Base-by-base conservation (phyloP, 352 stramenopile species). In the Pythium chondricola region DNA sequence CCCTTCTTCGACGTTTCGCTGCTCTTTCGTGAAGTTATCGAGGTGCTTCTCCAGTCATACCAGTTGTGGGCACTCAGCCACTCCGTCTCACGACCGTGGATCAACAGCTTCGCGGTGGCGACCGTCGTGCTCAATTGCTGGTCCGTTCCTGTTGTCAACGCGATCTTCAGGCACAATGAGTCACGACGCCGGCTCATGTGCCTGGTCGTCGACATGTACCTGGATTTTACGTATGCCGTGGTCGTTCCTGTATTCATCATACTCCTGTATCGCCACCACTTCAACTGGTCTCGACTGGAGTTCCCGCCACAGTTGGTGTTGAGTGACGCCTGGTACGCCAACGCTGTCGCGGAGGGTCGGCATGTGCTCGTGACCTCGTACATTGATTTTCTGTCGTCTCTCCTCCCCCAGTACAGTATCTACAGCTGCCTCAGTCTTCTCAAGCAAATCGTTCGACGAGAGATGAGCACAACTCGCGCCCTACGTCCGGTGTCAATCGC, bases 361-460 rank as follows among this genome's bases (percentile, higher is more conserved):
- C 41, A 57, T 10, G 41, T 43, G 39, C 32, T 57, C 4, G 33
- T 57, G 21, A 57, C 49, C 18, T 57, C 49, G 21, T 35, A 5
- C 6, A 18, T 49, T 6, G 49, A 57, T 25, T 44, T 32, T 10
- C 4, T 57, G 4, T 40, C 39, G 21, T 40, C 49, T 14, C 31
- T 57, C n/a, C n/a, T 57, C 2, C 49, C 49, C 2, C 49, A 57
- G n/a, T 29, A 38, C 6, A 27, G 49, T 14, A 36, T 57, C 6
- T 27, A 43, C 14, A 43, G n/a, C 4, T 57, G 49, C 32, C 20
- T 57, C 4, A 14, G 30, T 6, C 11, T 48, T 4, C 13, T 48
- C 26, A 55, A 55, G 24, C 35, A 26, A 14, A 20, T 53, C 35
- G 26, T 46, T n/a, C n/a, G n/a, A n/a, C n/a, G n/a, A n/a, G n/a